These are phyloP conservation scores for Calonectria fujianensis DNA, from an alignment of 2,329 filamentous ascomycete genomes.

Conservation along the genomic window DNA sequence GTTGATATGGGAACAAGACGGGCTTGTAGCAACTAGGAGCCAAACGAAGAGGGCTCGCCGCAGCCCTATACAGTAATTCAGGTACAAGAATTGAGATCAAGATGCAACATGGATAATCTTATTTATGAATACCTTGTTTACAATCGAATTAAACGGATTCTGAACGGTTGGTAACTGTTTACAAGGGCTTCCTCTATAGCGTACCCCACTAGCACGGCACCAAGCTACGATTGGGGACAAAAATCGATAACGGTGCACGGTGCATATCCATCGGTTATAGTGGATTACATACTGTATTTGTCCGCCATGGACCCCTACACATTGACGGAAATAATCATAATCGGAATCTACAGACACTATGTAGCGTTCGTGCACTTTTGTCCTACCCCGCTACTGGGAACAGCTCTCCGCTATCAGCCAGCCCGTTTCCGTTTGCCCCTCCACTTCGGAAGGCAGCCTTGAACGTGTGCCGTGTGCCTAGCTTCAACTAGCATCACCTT, in stretches of 20 bases:
- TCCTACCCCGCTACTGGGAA: conserved; percentile 36
- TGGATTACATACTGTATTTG: neutral
- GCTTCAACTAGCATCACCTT: conserved; percentile 35
- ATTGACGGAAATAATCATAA: neutral
- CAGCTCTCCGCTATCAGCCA: conserved; percentile 35
- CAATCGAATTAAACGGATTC: neutral
- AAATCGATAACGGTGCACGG: neutral
- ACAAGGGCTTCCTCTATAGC: neutral
- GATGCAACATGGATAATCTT: neutral
- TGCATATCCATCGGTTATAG: neutral
- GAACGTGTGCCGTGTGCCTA: conserved; percentile 20
- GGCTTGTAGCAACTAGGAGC: neutral
- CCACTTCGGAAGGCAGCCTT: conserved; percentile 27
- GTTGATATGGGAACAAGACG: neutral
- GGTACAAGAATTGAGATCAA: neutral
- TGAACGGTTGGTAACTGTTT: neutral
- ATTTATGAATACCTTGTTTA: neutral
- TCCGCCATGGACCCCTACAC: neutral
- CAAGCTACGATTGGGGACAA: neutral
- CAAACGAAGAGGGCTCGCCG: neutral
- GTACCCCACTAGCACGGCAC: conserved; percentile 8
- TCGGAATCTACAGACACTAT: conserved; percentile 36
- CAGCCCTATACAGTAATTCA: neutral
- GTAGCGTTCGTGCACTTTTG: conserved; percentile 51
- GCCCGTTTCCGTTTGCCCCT: conserved; percentile 31